Conservation (phyloP, 305 asterid genomes). For the Fraxinus sp. region DNA sequence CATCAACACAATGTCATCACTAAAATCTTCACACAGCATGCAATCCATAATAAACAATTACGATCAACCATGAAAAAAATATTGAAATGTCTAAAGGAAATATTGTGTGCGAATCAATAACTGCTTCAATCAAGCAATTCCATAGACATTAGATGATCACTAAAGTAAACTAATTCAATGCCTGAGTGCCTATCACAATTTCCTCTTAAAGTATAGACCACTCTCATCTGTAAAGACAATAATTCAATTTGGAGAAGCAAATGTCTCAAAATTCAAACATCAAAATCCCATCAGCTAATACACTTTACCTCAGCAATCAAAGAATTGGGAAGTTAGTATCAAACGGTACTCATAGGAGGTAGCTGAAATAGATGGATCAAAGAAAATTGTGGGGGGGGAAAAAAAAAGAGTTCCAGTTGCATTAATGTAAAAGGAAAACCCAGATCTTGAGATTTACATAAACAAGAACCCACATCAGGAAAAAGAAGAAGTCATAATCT, state of each 20-base stretch:
- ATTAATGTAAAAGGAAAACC: constrained; percentile 6
- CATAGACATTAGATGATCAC: not conserved
- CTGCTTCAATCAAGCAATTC: constrained; percentile 2
- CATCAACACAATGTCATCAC: constrained; percentile 21
- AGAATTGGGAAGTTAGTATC: constrained; percentile 15
- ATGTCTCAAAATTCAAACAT: constrained; percentile 1
- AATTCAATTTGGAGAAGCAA: constrained; percentile 6
- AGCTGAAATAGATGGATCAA: not conserved
- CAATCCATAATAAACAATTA: constrained; percentile 6
- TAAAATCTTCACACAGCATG: constrained; percentile 20
- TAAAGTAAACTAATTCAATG: constrained; percentile 9
- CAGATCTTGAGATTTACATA: constrained; percentile 46
- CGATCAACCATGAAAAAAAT: not conserved
- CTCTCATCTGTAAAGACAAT: not conserved
- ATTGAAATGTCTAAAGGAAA: not conserved
- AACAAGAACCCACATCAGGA: constrained; percentile 4
- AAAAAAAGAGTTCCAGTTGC: not conserved
- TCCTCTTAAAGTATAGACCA: constrained; percentile 13
- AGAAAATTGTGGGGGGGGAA: not conserved
- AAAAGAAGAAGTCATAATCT: not conserved
- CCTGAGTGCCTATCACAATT: constrained; percentile 13
- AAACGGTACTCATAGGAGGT: constrained; percentile 11
- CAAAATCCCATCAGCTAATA: constrained; percentile 8
- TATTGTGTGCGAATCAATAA: not conserved
- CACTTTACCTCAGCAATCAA: constrained; percentile 3